These are phyloP conservation scores for Cucurbitaria berberidis DNA, from an alignment of 2,329 filamentous ascomycete species.

Conservation along the genomic window DNA sequence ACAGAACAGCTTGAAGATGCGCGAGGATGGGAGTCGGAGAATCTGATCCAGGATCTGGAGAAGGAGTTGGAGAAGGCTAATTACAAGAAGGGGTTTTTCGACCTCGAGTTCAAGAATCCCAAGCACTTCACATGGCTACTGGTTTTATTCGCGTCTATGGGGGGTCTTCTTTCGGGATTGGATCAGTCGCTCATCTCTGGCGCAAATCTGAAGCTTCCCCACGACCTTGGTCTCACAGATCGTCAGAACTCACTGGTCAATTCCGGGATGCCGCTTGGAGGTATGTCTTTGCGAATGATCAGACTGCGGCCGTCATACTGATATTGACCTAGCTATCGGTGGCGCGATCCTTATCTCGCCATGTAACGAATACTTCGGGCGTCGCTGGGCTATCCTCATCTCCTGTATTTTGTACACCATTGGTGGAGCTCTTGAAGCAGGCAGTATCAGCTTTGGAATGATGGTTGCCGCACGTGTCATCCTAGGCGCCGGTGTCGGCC, in stretches of 20 bases:
- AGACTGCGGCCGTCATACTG: background rate
- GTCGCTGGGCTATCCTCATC: conserved; percentile 72
- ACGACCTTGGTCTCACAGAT: conserved; percentile 60
- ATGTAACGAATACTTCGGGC: conserved; percentile 70
- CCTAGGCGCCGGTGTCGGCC: conserved; percentile 72
- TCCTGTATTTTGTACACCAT: conserved; percentile 73
- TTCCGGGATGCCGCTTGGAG: conserved; percentile 71
- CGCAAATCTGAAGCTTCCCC: conserved; percentile 70
- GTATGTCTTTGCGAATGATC: conserved; percentile 13
- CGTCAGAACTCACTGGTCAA: conserved; percentile 70
- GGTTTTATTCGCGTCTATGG: conserved; percentile 76
- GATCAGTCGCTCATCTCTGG: conserved; percentile 77
- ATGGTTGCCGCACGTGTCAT: conserved; percentile 72
- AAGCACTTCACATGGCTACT: conserved; percentile 71
- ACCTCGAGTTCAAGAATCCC: conserved; percentile 66
- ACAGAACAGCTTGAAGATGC: conserved; percentile 42
- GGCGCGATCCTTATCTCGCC: conserved; percentile 72
- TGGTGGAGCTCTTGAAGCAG: conserved; percentile 71
- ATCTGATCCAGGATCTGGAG: conserved; percentile 51
- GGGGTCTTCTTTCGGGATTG: conserved; percentile 72
- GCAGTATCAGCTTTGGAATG: conserved; percentile 72
- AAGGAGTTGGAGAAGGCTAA: conserved; percentile 45
- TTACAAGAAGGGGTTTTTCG: conserved; percentile 54
- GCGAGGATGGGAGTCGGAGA: conserved; percentile 53
- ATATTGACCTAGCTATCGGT: conserved; percentile 60